phyloP scores from a whole-genome alignment of 306 rosid species.

The Vigna reflexopilosa region DNA sequence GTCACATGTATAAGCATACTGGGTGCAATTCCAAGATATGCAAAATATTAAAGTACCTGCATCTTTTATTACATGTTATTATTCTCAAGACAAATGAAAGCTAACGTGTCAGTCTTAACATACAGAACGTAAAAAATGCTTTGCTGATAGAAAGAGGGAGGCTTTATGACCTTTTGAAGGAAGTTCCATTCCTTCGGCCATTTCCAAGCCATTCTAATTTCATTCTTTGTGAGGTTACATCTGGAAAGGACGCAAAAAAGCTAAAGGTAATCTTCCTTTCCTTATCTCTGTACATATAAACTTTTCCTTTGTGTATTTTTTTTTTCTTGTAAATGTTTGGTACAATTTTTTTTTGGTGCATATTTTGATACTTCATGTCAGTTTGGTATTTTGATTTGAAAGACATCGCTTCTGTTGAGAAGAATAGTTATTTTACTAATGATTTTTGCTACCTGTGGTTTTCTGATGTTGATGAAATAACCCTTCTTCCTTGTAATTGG shows the following conservation, averaged over 20 bases:
- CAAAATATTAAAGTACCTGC: slow-evolving; percentile 10
- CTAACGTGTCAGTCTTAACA: slow-evolving; percentile 48
- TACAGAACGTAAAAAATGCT: slow-evolving; percentile 82
- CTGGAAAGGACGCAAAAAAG: slow-evolving; percentile 86
- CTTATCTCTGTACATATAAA: background rate
- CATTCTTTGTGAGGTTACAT: slow-evolving; percentile 89
- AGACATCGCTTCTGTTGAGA: background rate
- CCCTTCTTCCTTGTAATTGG: background rate
- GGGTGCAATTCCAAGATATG: background rate
- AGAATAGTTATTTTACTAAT: background rate
- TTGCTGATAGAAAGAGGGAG: slow-evolving; percentile 82
- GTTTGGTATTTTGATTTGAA: slow-evolving; percentile 20
- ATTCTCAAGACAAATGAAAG: slow-evolving; percentile 16
- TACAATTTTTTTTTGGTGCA: background rate
- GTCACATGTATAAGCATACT: no score
- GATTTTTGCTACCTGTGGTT: background rate
- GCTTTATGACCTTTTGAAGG: slow-evolving; percentile 72
- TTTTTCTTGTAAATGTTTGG: background rate
- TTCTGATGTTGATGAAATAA: background rate
- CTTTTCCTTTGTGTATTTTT: background rate
- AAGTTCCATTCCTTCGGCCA: slow-evolving; percentile 77
- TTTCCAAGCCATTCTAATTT: slow-evolving; percentile 92
- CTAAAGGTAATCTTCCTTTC: slow-evolving; percentile 68
- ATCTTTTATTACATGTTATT: slow-evolving; percentile 8
- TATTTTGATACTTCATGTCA: background rate